Base-by-base conservation (phyloP, 1,139 yeast species). In the Scheffersomyces insectosa region DNA sequence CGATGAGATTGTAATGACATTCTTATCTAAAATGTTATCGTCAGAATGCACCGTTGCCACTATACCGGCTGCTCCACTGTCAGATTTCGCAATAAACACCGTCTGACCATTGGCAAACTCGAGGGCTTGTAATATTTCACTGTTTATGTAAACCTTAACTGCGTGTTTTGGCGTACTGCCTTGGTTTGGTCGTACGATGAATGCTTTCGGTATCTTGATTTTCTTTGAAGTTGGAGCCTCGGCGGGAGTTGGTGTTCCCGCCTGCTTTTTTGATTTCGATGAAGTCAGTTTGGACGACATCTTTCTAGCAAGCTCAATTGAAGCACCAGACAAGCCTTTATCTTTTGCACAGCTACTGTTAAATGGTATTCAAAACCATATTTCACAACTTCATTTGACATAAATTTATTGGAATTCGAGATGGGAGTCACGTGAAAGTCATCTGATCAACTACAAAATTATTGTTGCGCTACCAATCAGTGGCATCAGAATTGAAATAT, bases 151-250 rank as follows among this genome's bases (percentile, higher is more conserved):
- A 0, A 78, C 75, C 45, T 76, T 77, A 23, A 75, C 62, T 16
- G 61, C 55, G 13, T 70, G 54, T 41, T 70, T 70, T 15, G 60
- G 43, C 8, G 63, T 59, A 4, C 52, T 45, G 8, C 48, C 48
- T 0, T 63, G 50, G 1, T 75, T 61, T 1, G 95, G 93, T 45
- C 95, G 70, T 2, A 81, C 77, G 13, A 87, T 82, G 56, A 71
- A 80, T 14, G 66, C 59, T 40, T 70, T 70, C 3, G 82, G 82
- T 1, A 71, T 37, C 52, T 77, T 78, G 27, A 72, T 42, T 53
- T 77, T 79, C 49, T 73, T 75, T 3, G 59, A 47, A n/a, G 66
- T 53, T 0, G 55, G 38, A 2, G 57, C 42, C 1, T 51, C 43
- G 1, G 50, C 57, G 0, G 60, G 51, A 4, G 63, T 43, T 3